Conservation (phyloP, 352 stramenopile genomes). For the Pythium brachiatum region DNA sequence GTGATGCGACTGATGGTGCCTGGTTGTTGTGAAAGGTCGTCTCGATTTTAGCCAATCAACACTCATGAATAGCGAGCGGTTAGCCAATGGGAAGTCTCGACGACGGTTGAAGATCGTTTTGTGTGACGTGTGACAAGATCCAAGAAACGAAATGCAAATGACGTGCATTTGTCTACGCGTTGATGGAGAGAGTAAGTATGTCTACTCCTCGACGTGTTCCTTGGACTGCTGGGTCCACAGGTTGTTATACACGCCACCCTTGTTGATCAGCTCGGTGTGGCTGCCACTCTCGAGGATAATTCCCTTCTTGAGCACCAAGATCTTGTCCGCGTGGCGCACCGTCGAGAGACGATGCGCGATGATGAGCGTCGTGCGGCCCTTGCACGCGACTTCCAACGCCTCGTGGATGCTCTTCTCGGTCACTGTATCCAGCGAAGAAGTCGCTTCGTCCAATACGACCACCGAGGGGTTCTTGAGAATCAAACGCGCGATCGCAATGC, state of each 20-base stretch:
- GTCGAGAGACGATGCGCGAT: conserved; percentile 85
- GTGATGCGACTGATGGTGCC: not conserved
- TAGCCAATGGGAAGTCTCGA: not conserved
- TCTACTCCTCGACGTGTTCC: conserved; percentile 10
- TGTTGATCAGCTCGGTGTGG: conserved; percentile 39
- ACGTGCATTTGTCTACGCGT: not conserved
- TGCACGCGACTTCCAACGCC: conserved; percentile 45
- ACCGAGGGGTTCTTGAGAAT: conserved; percentile 77
- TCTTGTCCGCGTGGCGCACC: conserved; percentile 64
- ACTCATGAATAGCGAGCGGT: not conserved
- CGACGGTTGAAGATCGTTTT: not conserved
- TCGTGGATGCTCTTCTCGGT: conserved; percentile 74
- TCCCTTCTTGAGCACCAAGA: conserved; percentile 60
- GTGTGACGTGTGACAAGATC: conserved; percentile 3
- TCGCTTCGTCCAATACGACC: conserved; percentile 81
- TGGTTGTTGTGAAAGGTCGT: not conserved
- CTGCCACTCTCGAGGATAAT: conserved; percentile 48
- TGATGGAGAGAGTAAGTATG: not conserved
- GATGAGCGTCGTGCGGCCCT: conserved; percentile 67
- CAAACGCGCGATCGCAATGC: conserved; percentile 74
- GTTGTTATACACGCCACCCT: conserved; percentile 30
- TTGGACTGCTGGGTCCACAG: conserved; percentile 26
- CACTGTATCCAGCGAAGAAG: conserved; percentile 69
- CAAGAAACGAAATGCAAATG: not conserved
- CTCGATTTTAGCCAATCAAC: not conserved